Evolutionary conservation across 352 stramenopile genomes (phyloP).

Genomic region (Phytopythium vexans): DNA sequence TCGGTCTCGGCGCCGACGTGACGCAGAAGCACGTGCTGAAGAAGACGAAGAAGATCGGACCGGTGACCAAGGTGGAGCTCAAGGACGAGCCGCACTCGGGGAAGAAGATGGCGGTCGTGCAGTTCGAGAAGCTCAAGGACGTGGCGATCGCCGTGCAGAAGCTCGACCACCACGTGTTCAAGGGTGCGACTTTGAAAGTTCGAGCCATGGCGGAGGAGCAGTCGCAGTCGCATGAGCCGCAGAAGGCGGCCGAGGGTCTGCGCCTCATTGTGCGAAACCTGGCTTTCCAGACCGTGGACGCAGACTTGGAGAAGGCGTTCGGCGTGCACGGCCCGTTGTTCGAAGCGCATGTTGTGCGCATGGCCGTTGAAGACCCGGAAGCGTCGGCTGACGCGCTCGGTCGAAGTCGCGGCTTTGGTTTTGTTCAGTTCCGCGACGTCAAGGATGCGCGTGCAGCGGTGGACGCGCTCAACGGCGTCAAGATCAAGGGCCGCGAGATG

Average conservation of each 20-base stretch:
- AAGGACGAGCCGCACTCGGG: slow-evolving; percentile 25
- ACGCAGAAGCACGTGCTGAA: slow-evolving; percentile 80
- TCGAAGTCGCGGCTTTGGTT: slow-evolving; percentile 77
- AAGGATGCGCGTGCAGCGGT: slow-evolving; percentile 60
- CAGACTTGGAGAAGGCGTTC: slow-evolving; percentile 72
- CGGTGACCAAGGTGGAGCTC: slow-evolving; percentile 50
- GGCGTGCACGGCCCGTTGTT: slow-evolving; percentile 55
- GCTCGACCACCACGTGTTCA: slow-evolving; percentile 84
- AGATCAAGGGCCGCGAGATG: slow-evolving; percentile 82
- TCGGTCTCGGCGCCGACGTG: slow-evolving; percentile 60
- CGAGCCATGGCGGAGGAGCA: slow-evolving; percentile 19
- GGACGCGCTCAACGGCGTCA: slow-evolving; percentile 68
- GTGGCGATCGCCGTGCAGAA: slow-evolving; percentile 55
- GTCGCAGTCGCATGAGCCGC: too few relatives aligned
- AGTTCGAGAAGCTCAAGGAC: slow-evolving; percentile 55
- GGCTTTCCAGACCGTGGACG: slow-evolving; percentile 74
- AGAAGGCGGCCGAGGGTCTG: slow-evolving; percentile 37
- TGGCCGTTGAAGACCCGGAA: slow-evolving; percentile 52
- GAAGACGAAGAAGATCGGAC: slow-evolving; percentile 72
- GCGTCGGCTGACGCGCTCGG: slow-evolving; percentile 32
- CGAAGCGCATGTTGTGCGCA: slow-evolving; percentile 72
- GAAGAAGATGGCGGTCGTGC: slow-evolving; percentile 62
- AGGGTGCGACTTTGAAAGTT: slow-evolving; percentile 68
- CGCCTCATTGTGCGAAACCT: slow-evolving; percentile 85
- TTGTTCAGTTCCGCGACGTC: slow-evolving; percentile 77